phyloP scores from a whole-genome alignment of 257 asterid genomes.

The Rauvolfia tetraphylla region DNA sequence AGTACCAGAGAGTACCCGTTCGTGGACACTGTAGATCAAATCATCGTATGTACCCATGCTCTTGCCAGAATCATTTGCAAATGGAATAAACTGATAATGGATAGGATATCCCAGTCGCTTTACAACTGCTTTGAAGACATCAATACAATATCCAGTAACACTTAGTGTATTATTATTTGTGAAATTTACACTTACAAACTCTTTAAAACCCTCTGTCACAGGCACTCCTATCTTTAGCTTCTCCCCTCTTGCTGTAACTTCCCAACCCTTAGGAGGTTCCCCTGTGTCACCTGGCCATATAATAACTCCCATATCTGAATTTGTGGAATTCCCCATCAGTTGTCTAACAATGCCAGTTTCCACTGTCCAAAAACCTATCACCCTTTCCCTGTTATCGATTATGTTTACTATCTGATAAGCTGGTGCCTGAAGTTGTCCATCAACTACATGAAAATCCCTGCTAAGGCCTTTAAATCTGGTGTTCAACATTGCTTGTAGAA shows the following conservation, averaged over 20 bases:
- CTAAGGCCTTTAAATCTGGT: conserved; percentile 24
- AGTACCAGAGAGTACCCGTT: no score
- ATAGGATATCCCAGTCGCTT: conserved; percentile 24
- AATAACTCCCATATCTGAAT: conserved; percentile 13
- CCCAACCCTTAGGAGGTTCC: conserved; percentile 50
- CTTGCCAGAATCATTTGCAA: neutral
- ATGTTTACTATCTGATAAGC: conserved; percentile 27
- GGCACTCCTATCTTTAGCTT: conserved; percentile 44
- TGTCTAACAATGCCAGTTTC: conserved; percentile 24
- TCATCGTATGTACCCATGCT: no score
- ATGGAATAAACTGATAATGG: conserved; percentile 25
- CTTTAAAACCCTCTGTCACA: conserved; percentile 27
- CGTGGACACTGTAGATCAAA: no score
- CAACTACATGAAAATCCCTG: conserved; percentile 20
- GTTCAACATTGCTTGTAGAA: conserved; percentile 23
- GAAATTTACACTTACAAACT: conserved; percentile 35
- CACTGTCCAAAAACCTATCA: conserved; percentile 30
- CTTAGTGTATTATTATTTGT: conserved; percentile 18
- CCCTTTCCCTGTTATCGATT: conserved; percentile 6
- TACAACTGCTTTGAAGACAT: conserved; percentile 30
- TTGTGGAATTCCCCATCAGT: neutral
- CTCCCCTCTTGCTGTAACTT: conserved; percentile 40
- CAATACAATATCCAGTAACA: conserved; percentile 27
- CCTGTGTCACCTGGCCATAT: conserved; percentile 49
- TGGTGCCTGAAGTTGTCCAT: conserved; percentile 25